Conservation (phyloP, 2,329 filamentous ascomycete genomes). For the Chrysoporthe austroafricana region DNA sequence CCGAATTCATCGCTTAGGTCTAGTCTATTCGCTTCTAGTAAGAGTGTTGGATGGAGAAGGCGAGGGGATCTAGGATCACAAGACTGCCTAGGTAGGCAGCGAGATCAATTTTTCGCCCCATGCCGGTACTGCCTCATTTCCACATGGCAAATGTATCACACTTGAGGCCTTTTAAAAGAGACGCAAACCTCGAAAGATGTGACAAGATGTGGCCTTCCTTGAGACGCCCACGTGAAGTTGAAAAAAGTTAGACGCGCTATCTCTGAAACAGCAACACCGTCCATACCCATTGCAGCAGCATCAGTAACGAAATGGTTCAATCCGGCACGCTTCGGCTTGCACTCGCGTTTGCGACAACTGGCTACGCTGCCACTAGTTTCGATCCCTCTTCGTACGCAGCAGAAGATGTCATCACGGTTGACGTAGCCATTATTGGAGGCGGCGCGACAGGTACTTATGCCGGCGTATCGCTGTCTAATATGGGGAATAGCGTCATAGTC, state of each 20-base stretch:
- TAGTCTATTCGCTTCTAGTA: not conserved
- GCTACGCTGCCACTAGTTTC: not conserved
- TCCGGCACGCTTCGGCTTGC: not conserved
- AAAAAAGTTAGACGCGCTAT: not conserved
- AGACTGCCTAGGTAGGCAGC: not conserved
- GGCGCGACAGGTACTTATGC: constrained; percentile 31
- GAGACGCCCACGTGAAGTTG: not conserved
- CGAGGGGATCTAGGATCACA: not conserved
- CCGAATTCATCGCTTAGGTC: not conserved
- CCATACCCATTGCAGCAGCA: not conserved
- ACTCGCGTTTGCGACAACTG: not conserved
- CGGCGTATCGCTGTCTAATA: constrained; percentile 29
- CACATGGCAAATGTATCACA: not conserved
- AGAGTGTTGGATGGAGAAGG: not conserved
- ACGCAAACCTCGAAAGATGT: not conserved
- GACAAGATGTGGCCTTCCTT: not conserved
- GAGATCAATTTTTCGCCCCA: not conserved
- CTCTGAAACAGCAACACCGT: not conserved
- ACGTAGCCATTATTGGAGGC: constrained; percentile 32
- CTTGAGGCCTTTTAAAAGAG: not conserved
- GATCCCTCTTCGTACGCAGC: not conserved
- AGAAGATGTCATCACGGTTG: constrained; percentile 18
- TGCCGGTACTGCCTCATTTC: not conserved
- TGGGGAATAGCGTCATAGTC: constrained; percentile 29
- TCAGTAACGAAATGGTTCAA: not conserved